A percentile compares a stretch with the other conserved stretches of the same genome.
phyloP scores from a whole-genome alignment of 306 rosid genomes.

The Delonix regia region DNA sequence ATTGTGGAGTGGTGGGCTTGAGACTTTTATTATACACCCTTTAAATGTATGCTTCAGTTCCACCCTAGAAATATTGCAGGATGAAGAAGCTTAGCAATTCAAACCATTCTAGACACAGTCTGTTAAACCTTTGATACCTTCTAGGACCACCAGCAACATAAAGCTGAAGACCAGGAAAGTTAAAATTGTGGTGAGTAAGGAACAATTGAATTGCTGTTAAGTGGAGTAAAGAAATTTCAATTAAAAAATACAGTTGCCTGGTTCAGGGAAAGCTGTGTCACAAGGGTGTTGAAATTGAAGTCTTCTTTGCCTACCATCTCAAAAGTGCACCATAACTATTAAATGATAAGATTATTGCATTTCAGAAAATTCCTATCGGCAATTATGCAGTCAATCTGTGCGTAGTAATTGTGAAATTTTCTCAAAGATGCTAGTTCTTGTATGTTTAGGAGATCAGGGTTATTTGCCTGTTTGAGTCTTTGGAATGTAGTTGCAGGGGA shows the following conservation, averaged over 20 bases:
- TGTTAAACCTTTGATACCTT: not conserved
- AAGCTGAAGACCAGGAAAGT: not conserved
- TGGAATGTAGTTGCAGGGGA: constrained; percentile 20
- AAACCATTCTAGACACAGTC: too few species aligned
- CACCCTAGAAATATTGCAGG: too few species aligned
- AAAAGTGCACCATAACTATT: not conserved
- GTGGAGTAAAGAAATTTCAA: not conserved
- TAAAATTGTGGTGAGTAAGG: not conserved
- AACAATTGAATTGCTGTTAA: not conserved
- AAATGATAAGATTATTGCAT: not conserved
- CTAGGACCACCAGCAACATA: not conserved
- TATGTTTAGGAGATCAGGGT: not conserved
- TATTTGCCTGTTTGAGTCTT: not conserved
- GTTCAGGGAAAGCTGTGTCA: not conserved
- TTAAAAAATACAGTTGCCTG: not conserved
- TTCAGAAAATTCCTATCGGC: not conserved
- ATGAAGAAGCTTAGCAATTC: too few species aligned
- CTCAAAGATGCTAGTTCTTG: not conserved
- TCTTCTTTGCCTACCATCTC: not conserved
- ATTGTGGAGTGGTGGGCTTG: not conserved
- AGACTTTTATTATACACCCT: not conserved
- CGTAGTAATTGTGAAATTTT: not conserved
- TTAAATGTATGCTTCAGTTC: not conserved
- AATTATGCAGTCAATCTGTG: not conserved
- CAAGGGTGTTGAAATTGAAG: not conserved